Evolutionary conservation across 257 asterid genomes (phyloP).

Genomic region (Przewalskia tangutica): DNA sequence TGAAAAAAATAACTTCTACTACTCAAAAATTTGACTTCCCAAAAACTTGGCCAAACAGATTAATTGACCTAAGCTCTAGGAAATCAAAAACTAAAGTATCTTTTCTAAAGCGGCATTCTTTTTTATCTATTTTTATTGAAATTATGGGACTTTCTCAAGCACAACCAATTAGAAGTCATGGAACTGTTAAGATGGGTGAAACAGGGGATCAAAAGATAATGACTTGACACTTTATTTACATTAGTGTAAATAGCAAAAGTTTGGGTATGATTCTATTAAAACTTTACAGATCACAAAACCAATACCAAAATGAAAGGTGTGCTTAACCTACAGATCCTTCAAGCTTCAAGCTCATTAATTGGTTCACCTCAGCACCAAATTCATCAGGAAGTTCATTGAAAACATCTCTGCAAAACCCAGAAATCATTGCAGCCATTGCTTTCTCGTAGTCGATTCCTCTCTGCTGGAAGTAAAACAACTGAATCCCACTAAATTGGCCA

Average conservation of each 20-base stretch:
- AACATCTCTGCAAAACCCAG: slow-evolving; percentile 87
- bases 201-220: not conserved
- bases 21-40: no score
- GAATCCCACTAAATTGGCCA: not conserved
- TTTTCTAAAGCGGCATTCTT: not conserved
- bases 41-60: no score
- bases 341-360: slow-evolving; percentile 88
- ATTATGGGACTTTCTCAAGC: not conserved
- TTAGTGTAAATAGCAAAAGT: not conserved
- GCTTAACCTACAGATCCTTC: slow-evolving; percentile 90
- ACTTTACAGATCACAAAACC: not conserved
- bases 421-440: slow-evolving; percentile 98
- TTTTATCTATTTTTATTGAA: not conserved
- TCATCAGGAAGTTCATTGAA: slow-evolving; percentile 89
- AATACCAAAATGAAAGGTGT: not conserved
- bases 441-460: slow-evolving; percentile 89
- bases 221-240: not conserved
- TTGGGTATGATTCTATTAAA: not conserved
- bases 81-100: not conserved
- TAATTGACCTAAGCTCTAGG: no score
- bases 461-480: slow-evolving; percentile 78
- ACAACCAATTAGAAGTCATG: not conserved
- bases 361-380: slow-evolving; percentile 92
- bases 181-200: not conserved
- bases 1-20: no score